Percentiles rank a stretch among this genome's conserved stretches.
phyloP scores from a whole-genome alignment of 2,329 filamentous ascomycete genomes.

The Elsinoe fawcettii region DNA sequence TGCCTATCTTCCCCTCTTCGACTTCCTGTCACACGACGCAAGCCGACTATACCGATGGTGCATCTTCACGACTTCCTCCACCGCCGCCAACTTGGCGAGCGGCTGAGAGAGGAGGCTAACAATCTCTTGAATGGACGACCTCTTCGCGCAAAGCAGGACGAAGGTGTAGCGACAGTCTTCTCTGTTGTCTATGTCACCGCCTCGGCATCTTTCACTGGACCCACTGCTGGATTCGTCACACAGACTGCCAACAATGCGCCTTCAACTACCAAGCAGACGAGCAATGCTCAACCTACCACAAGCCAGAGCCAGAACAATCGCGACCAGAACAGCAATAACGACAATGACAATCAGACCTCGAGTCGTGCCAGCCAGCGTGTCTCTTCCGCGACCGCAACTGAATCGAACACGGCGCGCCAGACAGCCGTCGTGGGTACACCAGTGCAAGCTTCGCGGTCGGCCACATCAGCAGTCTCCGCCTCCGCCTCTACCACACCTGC shows the following conservation, averaged over 20 bases:
- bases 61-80: conserved; percentile 14
- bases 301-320: conserved; percentile 9
- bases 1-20: neutral
- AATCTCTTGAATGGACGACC: neutral
- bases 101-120: neutral
- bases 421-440: conserved; percentile 1
- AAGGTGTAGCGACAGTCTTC: conserved; percentile 29
- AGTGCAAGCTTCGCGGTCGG: conserved; percentile 8
- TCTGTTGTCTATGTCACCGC: conserved; percentile 48
- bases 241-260: conserved; percentile 18
- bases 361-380: neutral
- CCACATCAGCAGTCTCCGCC: conserved; percentile 10
- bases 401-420: neutral
- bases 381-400: neutral
- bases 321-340: neutral
- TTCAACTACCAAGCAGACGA: conserved; percentile 1
- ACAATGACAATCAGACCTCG: neutral
- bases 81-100: conserved; percentile 7
- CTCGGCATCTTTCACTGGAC: conserved; percentile 44
- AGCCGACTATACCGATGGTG: conserved; percentile 8
- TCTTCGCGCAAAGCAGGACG: conserved; percentile 13
- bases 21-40: conserved; percentile 6
- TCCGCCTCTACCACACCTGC: conserved; percentile 14
- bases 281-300: neutral
- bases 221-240: conserved; percentile 28